phyloP scores from a whole-genome alignment of 352 stramenopile species.

The Pythium periplocum region DNA sequence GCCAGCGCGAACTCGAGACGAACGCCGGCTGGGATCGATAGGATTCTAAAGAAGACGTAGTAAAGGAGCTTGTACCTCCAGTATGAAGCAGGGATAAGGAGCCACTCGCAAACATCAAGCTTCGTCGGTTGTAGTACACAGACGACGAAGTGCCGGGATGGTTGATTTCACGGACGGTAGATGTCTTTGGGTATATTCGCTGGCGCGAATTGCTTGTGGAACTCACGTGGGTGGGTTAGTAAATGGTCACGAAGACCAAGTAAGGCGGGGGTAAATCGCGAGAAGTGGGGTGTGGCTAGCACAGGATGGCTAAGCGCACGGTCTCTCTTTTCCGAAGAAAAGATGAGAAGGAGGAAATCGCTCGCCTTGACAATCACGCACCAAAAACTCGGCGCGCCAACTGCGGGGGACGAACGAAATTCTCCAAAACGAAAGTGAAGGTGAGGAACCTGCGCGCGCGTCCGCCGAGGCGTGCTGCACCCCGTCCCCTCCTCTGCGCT shows the following conservation, averaged over 20 bases:
- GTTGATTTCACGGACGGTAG: too few relatives aligned
- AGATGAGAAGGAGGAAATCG: conserved; percentile 27
- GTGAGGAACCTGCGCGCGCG: too few relatives aligned
- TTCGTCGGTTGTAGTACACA: conserved; percentile 5
- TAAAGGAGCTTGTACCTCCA: conserved; percentile 34
- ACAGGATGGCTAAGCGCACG: conserved; percentile 23
- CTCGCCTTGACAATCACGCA: conserved; percentile 16
- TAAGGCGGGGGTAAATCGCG: conserved; percentile 12
- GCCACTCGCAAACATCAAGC: conserved; percentile 38
- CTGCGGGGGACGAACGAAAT: conserved; percentile 40
- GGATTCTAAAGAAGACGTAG: conserved; percentile 17
- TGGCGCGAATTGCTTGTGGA: not conserved
- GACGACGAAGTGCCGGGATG: not conserved
- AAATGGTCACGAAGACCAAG: conserved; percentile 27
- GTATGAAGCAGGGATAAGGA: conserved; percentile 26
- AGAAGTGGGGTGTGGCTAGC: conserved; percentile 8
- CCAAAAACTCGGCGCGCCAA: conserved; percentile 12
- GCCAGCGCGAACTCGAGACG: conserved; percentile 5
- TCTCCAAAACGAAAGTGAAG: conserved; percentile 26
- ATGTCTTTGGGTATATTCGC: too few relatives aligned
- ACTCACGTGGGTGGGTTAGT: conserved; percentile 17
- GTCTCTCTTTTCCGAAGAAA: conserved; percentile 26
- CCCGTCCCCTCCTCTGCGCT: too few relatives aligned
- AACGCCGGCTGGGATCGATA: conserved; percentile 28
- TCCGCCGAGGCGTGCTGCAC: too few relatives aligned